phyloP scores from a whole-genome alignment of 495 filamentous ascomycete species.

The Xylaria intraflava region DNA sequence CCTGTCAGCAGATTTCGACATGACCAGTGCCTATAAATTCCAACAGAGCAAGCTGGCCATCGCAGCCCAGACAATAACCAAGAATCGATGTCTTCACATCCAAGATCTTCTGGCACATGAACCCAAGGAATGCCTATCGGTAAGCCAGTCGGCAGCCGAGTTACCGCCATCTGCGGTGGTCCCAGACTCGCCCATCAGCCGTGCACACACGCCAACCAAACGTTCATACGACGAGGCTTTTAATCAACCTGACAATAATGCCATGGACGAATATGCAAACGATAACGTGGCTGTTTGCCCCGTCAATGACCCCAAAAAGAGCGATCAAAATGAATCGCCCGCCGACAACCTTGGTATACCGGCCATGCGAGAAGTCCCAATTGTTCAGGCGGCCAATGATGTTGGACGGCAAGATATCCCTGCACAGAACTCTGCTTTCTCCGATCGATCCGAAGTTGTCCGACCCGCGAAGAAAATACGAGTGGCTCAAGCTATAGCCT shows the following conservation, averaged over 20 bases:
- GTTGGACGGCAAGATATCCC: not conserved
- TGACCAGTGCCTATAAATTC: slow-evolving; percentile 35
- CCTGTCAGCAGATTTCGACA: slow-evolving; percentile 25
- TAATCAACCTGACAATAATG: not conserved
- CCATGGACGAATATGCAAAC: not conserved
- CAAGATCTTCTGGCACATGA: slow-evolving; percentile 20
- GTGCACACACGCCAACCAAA: not conserved
- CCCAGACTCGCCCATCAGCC: not conserved
- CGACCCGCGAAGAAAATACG: slow-evolving; percentile 26
- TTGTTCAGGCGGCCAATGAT: not conserved
- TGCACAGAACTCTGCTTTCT: not conserved
- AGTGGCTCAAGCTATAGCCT: slow-evolving; percentile 23
- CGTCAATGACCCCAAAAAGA: not conserved
- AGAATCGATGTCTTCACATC: slow-evolving; percentile 17
- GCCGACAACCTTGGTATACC: not conserved
- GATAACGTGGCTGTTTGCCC: not conserved
- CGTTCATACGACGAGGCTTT: slow-evolving; percentile 6
- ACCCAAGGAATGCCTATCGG: not conserved
- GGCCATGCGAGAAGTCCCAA: not conserved
- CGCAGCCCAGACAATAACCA: slow-evolving; percentile 3
- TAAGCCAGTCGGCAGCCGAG: not conserved
- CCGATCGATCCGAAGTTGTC: not conserved
- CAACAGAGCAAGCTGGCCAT: slow-evolving; percentile 30
- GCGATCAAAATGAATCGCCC: not conserved
- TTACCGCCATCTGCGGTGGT: not conserved